Evolutionary conservation across 345 rosid genomes (phyloP).

Genomic region (Syzygium aqueum): DNA sequence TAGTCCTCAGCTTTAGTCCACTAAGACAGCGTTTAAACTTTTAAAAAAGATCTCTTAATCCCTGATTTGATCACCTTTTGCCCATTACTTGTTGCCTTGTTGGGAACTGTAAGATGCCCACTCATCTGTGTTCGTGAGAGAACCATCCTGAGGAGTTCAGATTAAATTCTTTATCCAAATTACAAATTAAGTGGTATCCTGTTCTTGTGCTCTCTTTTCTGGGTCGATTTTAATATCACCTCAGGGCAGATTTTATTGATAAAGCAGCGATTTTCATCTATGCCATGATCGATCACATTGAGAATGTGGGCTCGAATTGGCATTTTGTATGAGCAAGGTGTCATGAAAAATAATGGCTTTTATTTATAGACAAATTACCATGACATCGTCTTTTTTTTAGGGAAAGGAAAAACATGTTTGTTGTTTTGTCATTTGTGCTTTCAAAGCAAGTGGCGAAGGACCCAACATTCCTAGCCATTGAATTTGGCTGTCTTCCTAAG

Average conservation of each 20-base stretch:
- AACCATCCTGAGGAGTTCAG: not conserved
- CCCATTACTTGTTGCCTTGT: not conserved
- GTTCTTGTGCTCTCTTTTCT: not conserved
- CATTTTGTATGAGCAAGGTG: not conserved
- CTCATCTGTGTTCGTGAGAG: not conserved
- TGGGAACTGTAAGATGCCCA: not conserved
- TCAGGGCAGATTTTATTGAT: not conserved
- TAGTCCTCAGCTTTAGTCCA: not conserved
- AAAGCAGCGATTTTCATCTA: not conserved
- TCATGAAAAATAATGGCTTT: not conserved
- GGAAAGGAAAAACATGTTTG: not conserved
- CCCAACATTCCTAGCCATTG: not conserved
- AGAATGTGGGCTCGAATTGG: not conserved
- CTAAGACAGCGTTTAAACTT: not conserved
- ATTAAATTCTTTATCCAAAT: not conserved
- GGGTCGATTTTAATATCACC: not conserved
- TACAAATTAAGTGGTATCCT: not conserved
- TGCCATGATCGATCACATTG: not conserved
- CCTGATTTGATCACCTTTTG: not conserved
- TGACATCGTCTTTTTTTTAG: not conserved
- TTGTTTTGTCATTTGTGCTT: not conserved
- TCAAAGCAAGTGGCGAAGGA: not conserved
- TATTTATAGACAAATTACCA: not conserved
- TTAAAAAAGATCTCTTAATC: not conserved
- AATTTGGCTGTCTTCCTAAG: not conserved